Percentiles rank a stretch among this genome's conserved stretches.
These are phyloP conservation scores for Venturia nashicola DNA, from an alignment of 2,329 filamentous ascomycete genomes.

Conservation along the genomic window DNA sequence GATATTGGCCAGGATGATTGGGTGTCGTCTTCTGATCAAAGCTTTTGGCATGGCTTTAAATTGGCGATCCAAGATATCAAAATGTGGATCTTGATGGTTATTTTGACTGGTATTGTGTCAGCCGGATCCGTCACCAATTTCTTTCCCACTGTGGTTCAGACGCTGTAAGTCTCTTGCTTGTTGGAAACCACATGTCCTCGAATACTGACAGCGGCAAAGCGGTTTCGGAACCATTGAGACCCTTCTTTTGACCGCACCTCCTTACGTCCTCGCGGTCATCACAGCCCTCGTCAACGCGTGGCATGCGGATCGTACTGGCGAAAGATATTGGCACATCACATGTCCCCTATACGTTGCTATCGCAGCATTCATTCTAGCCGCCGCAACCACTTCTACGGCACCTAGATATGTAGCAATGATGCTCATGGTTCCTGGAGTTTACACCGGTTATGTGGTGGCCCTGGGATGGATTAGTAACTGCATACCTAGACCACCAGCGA, in stretches of 20 bases:
- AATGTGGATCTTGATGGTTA: constrained; percentile 26
- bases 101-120: constrained; percentile 28
- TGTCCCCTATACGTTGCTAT: constrained; percentile 50
- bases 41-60: constrained; percentile 27
- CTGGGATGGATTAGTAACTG: constrained; percentile 67
- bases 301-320: constrained; percentile 59
- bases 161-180: background rate
- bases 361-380: constrained; percentile 54
- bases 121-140: constrained; percentile 30
- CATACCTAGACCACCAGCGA: constrained; percentile 62
- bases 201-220: constrained; percentile 20
- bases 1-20: constrained; percentile 30
- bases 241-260: constrained; percentile 39
- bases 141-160: constrained; percentile 26
- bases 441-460: constrained; percentile 48
- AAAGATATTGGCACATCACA: constrained; percentile 57
- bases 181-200: background rate
- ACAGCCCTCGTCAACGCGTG: constrained; percentile 53
- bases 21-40: constrained; percentile 22
- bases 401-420: constrained; percentile 61
- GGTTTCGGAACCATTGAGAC: constrained; percentile 33
- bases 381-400: constrained; percentile 45
- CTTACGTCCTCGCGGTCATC: constrained; percentile 45
- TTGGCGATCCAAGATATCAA: constrained; percentile 28
- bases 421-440: constrained; percentile 53